A percentile compares a stretch with the other conserved stretches of the same genome.
Evolutionary conservation across 1,284 basidiomycete genomes (phyloP).

Genomic region (Trametes hirsuta): DNA sequence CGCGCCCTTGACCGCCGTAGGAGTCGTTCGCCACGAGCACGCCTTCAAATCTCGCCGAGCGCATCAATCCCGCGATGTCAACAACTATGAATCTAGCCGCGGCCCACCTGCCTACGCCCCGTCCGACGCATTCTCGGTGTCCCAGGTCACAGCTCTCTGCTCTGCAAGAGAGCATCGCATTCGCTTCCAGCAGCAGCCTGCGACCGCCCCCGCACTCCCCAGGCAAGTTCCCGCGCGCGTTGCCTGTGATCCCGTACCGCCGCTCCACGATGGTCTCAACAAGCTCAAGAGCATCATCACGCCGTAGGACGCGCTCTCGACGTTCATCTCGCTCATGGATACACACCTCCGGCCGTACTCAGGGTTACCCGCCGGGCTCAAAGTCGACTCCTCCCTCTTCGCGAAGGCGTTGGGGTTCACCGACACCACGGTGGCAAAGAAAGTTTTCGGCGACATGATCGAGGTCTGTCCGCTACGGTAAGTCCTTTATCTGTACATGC

Average conservation of each 20-base stretch:
- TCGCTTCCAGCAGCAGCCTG: slow-evolving; percentile 15
- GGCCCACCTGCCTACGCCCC: slow-evolving; percentile 23
- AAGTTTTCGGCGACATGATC: slow-evolving; percentile 65
- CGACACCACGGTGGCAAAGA: slow-evolving; percentile 68
- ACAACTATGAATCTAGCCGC: slow-evolving; percentile 21
- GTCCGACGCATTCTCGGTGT: slow-evolving; percentile 28
- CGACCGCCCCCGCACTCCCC: slow-evolving; percentile 24
- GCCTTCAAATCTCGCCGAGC: slow-evolving; percentile 23
- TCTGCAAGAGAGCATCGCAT: slow-evolving; percentile 15
- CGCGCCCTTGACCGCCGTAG: slow-evolving; percentile 15
- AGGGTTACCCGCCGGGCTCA: no score
- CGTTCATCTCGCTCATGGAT: slow-evolving; percentile 85
- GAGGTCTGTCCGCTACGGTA: slow-evolving; percentile 70
- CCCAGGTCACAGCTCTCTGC: slow-evolving; percentile 18
- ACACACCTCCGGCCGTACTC: slow-evolving; percentile 82
- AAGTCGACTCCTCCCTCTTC: slow-evolving; percentile 83
- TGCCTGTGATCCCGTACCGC: slow-evolving; percentile 28
- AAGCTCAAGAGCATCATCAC: slow-evolving; percentile 15
- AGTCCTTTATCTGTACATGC: slow-evolving; percentile 19
- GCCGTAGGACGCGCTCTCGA: slow-evolving; percentile 90
- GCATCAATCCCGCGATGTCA: slow-evolving; percentile 33
- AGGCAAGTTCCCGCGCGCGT: slow-evolving; percentile 10
- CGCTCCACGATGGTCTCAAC: slow-evolving; percentile 30
- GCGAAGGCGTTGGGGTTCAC: slow-evolving; percentile 70
- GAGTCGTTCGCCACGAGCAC: slow-evolving; percentile 12